These are phyloP conservation scores for Mycena citricolor DNA, from an alignment of 1,284 basidiomycete genomes.

Conservation along the genomic window DNA sequence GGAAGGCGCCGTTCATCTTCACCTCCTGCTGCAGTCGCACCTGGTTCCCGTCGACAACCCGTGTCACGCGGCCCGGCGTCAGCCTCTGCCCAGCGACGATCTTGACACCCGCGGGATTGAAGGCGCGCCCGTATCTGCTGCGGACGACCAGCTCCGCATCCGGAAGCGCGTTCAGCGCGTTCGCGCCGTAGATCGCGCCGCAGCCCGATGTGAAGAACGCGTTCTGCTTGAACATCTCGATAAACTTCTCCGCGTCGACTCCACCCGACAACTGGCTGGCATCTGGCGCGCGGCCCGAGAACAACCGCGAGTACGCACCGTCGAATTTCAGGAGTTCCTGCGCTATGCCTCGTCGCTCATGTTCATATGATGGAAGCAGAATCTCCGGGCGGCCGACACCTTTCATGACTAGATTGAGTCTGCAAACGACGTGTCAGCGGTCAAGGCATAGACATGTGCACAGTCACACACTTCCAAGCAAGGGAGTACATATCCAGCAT, in stretches of 20 bases:
- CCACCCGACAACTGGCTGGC: conserved; percentile 18
- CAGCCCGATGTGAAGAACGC: conserved; percentile 24
- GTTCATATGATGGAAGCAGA: conserved; percentile 21
- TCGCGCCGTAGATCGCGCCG: conserved; percentile 20
- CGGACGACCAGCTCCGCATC: conserved; percentile 6
- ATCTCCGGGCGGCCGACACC: conserved; percentile 19
- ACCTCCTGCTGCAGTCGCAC: conserved; percentile 23
- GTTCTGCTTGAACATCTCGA: conserved; percentile 24
- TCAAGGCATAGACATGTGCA: background rate
- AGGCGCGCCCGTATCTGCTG: conserved; percentile 6
- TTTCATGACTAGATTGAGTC: conserved; percentile 24
- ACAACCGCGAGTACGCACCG: conserved; percentile 22
- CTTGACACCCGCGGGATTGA: conserved; percentile 17
- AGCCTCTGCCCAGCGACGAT: conserved; percentile 19
- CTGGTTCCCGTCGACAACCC: conserved; percentile 20
- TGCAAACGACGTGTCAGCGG: background rate
- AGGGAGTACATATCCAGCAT: conserved; percentile 24
- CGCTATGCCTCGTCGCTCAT: conserved; percentile 23
- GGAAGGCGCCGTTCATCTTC: conserved; percentile 29
- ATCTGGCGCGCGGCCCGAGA: conserved; percentile 20
- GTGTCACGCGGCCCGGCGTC: conserved; percentile 16
- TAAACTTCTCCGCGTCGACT: conserved; percentile 21
- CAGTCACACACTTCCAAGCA: conserved; percentile 18
- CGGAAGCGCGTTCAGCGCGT: conserved; percentile 20
- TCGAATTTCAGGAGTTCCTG: conserved; percentile 24